phyloP scores from a whole-genome alignment of 768 basidiomycete species.

The Rhodosporidiobolus odoratus region DNA sequence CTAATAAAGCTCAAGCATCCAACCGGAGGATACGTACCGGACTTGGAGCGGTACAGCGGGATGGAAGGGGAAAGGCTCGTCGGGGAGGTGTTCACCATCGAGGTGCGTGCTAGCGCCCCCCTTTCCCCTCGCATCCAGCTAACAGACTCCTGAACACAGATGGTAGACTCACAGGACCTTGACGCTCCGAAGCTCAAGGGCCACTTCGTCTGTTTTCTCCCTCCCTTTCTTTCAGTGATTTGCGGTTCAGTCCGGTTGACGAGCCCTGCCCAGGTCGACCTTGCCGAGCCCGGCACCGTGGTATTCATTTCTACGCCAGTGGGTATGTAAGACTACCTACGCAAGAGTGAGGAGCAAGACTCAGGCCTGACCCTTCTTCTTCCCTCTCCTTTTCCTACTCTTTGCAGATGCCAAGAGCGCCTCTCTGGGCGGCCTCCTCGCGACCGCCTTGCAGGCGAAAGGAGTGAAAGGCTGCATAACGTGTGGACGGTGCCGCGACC shows the following conservation, averaged over 20 bases:
- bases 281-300: constrained; percentile 59
- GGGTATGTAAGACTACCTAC: constrained; percentile 49
- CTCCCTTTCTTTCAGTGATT: background rate
- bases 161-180: constrained; percentile 61
- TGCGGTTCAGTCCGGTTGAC: background rate
- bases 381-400: background rate
- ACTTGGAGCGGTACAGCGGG: constrained; percentile 52
- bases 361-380: background rate
- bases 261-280: constrained; percentile 52
- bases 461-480: constrained; percentile 70
- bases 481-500: constrained; percentile 65
- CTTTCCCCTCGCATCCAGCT: background rate
- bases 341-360: constrained; percentile 41
- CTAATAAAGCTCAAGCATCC: constrained; percentile 69
- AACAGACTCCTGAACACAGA: constrained; percentile 44
- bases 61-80: constrained; percentile 51
- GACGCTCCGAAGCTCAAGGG: constrained; percentile 59
- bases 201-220: constrained; percentile 61
- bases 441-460: constrained; percentile 65
- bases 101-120: constrained; percentile 41
- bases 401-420: constrained; percentile 22
- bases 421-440: constrained; percentile 25
- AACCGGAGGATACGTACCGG: constrained; percentile 75
- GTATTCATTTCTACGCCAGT: constrained; percentile 70
- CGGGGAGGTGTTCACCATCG: constrained; percentile 80